phyloP scores from a whole-genome alignment of 148 eudicot species.

The Vaccinium macrocarpon region DNA sequence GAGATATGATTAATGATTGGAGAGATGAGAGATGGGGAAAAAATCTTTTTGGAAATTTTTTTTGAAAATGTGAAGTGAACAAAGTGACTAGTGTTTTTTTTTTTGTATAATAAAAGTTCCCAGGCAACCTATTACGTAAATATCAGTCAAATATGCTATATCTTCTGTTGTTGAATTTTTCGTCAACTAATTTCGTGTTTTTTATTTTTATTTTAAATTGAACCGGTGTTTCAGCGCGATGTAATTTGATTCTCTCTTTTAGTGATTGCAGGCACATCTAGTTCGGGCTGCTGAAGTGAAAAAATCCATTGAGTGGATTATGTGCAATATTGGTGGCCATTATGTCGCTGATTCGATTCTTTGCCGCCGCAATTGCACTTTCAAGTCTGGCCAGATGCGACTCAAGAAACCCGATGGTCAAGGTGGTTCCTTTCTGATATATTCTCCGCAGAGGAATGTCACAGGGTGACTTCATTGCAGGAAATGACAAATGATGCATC shows the following conservation, averaged over 20 bases:
- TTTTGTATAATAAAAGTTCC: not conserved
- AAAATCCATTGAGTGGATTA: conserved; percentile 93
- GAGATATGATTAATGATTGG: no score
- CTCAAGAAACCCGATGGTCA: conserved; percentile 56
- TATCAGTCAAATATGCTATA: not conserved
- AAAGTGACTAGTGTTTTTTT: not conserved
- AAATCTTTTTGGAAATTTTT: no score
- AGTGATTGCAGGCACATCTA: conserved; percentile 89
- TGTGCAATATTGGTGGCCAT: conserved; percentile 90
- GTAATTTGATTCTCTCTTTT: conserved; percentile 55
- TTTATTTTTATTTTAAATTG: not conserved
- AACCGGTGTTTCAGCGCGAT: conserved; percentile 21
- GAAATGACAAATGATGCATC: conserved; percentile 60
- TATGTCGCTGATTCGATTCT: conserved; percentile 98
- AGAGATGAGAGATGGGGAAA: no score
- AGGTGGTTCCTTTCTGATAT: conserved; percentile 31
- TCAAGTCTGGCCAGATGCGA: conserved; percentile 49
- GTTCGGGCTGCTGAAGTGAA: conserved; percentile 92
- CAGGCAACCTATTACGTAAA: not conserved
- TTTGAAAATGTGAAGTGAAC: no score
- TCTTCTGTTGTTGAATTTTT: not conserved
- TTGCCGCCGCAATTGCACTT: conserved; percentile 55
- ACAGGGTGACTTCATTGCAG: conserved; percentile 35
- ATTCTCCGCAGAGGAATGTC: conserved; percentile 52
- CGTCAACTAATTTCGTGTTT: not conserved